Base-by-base conservation (phyloP, 1,284 basidiomycete species). In the Heterobasidion irregulare region DNA sequence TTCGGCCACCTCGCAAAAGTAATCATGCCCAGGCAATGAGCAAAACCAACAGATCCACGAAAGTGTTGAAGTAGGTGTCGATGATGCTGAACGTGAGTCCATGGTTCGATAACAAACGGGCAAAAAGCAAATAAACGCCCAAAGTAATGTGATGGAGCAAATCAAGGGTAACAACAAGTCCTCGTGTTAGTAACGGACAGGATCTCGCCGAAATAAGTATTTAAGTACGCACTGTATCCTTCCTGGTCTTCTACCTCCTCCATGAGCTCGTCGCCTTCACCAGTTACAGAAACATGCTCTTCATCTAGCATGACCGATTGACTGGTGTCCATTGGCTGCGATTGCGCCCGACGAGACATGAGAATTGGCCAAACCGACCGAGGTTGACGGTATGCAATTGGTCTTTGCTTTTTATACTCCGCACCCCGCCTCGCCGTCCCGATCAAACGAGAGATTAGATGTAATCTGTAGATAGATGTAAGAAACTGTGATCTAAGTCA, bases 11-110 rank as follows among this genome's bases (percentile, higher is more conserved):
- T 96, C 94, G 71, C 92, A 95, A 70, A 98, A 99, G 75, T 98
- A 99, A 73, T 99, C 97, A 72, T 99, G 97, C 6, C 97, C 97
- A 6, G 97, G 94, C 48, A 99, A 75, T 18, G 94, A 94, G 68
- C 95, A 98, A 77, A 98, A 99, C 97, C 96, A 99, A 64, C 88
- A 89, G 67, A 96, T 96, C 94, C 93, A 97, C 58, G 97, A 99
- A 60, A 94, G 72, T 41, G 87, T 90, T 49, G 89, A 91, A 58
- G 89, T 91, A 36, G 88, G 89, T 8, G 88, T 90, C 26, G 89
- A 91, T 52, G 88, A 91, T 56, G 89, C 88, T 91, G 62, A 55
- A 53, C 32, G 56, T 7, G 16, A 41, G n/a, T 38, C 32, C 26
- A 13, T 54, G 47, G 48, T 47, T 18, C 32, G 18, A 16, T 15